These are phyloP conservation scores for Glycine tomentella DNA, from an alignment of 306 rosid genomes.

Conservation along the genomic window DNA sequence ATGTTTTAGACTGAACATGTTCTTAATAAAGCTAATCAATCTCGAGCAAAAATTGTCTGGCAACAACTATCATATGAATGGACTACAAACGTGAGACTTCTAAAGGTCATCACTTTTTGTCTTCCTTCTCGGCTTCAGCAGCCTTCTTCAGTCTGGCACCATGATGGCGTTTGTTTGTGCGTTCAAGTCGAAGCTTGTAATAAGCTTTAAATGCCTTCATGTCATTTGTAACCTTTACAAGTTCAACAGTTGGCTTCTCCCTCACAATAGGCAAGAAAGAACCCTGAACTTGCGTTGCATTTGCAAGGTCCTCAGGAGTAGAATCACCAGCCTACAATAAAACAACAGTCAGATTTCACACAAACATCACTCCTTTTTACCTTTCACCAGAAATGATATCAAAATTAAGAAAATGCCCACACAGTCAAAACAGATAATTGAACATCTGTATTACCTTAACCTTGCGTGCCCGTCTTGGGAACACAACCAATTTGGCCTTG, in stretches of 20 bases:
- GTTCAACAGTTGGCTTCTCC: too few relatives aligned
- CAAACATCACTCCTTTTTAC: neutral
- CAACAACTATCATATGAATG: slow-evolving; percentile 2
- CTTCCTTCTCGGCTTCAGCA: slow-evolving; percentile 73
- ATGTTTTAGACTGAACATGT: slow-evolving; percentile 21
- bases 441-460: neutral
- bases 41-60: slow-evolving; percentile 37
- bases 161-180: slow-evolving; percentile 57
- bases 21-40: slow-evolving; percentile 20
- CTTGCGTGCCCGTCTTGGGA: too few relatives aligned
- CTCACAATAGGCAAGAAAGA: too few relatives aligned
- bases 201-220: too few relatives aligned
- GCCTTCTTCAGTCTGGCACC: slow-evolving; percentile 74
- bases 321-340: slow-evolving; percentile 33
- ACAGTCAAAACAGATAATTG: neutral
- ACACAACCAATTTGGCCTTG: too few relatives aligned
- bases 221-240: too few relatives aligned
- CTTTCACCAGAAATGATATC: neutral
- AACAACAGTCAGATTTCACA: neutral
- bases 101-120: slow-evolving; percentile 55
- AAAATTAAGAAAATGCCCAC: too few relatives aligned
- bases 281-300: too few relatives aligned
- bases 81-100: neutral
- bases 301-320: too few relatives aligned
- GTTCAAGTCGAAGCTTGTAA: slow-evolving; percentile 36